Base-by-base conservation (phyloP, 2,329 filamentous ascomycete genomes). In the Myriosclerotinia curreyana region DNA sequence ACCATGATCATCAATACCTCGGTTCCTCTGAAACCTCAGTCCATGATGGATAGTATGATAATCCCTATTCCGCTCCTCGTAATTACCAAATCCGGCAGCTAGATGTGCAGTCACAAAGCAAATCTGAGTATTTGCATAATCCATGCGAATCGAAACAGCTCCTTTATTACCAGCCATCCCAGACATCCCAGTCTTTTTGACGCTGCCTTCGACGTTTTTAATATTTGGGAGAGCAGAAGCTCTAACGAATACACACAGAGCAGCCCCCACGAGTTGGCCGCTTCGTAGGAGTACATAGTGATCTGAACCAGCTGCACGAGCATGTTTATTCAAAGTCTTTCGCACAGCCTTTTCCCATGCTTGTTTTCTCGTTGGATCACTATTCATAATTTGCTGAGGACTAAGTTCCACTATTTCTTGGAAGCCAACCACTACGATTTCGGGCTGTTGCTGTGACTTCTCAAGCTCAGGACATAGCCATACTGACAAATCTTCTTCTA, bases 381-480 rank as follows among this genome's bases (percentile, higher is more conserved):
- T 98, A 69, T 96, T 96, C 92, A 99, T 97, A 73, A 99, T 98
- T 73, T 99, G 95, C 75, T 98, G 94, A 20, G 96, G 95, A 71
- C 92, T 97, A 54, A 99, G 80, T 73, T 96, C 91, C n/a, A 99
- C 95, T 67, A 99, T 98, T 76, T 99, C 95, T 74, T 99, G 95
- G 71, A 99, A 98, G 0, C 92, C 95, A 20, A 97, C 88, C 9
- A 90, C 92, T 60, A 96, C 87, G 46, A 99, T 90, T 65, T 94
- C 90, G 7, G 95, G 93, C 66, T 90, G 86, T 54, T 83, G 78
- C 52, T 81, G 77, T n/a, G 81, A 78, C 22, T 76, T 70, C 56
- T 84, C 80, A 4, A 85, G 76, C 6, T 85, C 82, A 0, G 91
- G 90, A 72, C 90, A 92, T 5, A 99, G 79, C 95, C 95, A 99